Conservation (phyloP, 2,329 filamentous ascomycete species). For the Remersonia thermophila region DNA sequence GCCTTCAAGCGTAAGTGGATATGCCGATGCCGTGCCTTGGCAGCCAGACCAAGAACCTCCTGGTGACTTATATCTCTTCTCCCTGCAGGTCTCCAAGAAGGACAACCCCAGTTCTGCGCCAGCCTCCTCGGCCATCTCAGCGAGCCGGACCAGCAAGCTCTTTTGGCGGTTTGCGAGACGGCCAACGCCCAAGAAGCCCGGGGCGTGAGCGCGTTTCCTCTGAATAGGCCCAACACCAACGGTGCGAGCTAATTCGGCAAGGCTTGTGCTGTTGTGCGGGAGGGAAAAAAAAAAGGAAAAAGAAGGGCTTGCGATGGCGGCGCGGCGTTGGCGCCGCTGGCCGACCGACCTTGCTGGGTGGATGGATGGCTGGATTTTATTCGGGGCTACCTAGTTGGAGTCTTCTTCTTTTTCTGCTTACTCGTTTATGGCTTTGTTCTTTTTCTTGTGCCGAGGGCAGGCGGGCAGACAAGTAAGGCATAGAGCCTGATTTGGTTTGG, state of each 20-base stretch:
- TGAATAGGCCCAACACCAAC: conserved; percentile 10
- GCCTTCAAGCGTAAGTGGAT: conserved; percentile 63
- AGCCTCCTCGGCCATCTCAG: conserved; percentile 67
- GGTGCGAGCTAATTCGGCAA: conserved; percentile 8
- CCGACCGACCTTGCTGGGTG: too few relatives aligned
- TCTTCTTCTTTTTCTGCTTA: too few relatives aligned
- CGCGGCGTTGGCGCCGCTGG: too few relatives aligned
- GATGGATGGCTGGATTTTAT: too few relatives aligned
- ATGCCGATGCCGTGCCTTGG: neutral
- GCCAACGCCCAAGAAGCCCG: conserved; percentile 41
- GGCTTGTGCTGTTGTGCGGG: too few relatives aligned
- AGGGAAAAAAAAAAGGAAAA: too few relatives aligned
- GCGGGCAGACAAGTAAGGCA: too few relatives aligned
- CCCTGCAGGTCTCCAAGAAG: conserved; percentile 73
- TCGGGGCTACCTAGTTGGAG: too few relatives aligned
- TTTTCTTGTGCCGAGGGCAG: too few relatives aligned
- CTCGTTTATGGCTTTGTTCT: too few relatives aligned
- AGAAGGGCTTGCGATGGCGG: too few relatives aligned
- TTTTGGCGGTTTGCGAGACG: conserved; percentile 66
- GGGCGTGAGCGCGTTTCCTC: conserved; percentile 22
- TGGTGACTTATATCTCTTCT: neutral
- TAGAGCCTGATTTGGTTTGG: too few relatives aligned
- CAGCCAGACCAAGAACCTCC: neutral
- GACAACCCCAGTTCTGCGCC: conserved; percentile 80
- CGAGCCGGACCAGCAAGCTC: conserved; percentile 66